Evolutionary conservation across 176 grass and related monocot species (phyloP).

Genomic region (Carex scoparia): DNA sequence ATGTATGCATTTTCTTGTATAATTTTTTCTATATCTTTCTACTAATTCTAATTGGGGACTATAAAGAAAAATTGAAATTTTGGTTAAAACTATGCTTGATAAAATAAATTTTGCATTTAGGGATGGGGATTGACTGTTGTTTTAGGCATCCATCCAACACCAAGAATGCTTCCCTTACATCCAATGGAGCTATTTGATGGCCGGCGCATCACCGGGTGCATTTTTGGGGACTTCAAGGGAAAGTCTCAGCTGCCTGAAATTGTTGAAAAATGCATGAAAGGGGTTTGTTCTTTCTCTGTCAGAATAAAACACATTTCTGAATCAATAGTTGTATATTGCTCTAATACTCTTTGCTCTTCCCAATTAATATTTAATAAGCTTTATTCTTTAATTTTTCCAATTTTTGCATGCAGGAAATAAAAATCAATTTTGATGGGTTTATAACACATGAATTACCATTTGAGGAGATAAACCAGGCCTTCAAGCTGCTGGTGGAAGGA

Average conservation of each 20-base stretch:
- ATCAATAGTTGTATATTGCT: neutral
- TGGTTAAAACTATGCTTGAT: neutral
- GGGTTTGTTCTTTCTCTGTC: constrained; percentile 30
- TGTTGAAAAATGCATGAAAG: constrained; percentile 56
- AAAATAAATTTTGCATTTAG: constrained; percentile 24
- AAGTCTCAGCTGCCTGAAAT: constrained; percentile 68
- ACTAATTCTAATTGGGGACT: neutral
- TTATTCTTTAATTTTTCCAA: neutral
- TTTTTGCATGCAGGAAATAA: constrained; percentile 41
- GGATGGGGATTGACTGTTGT: constrained; percentile 81
- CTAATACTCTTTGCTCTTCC: neutral
- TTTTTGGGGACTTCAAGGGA: constrained; percentile 80
- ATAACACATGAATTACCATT: constrained; percentile 87
- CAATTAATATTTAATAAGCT: neutral
- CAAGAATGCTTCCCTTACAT: constrained; percentile 69
- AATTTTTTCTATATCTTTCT: neutral
- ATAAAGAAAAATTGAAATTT: neutral
- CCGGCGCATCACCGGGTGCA: constrained; percentile 47
- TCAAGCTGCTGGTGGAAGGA: constrained; percentile 60
- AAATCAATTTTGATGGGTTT: constrained; percentile 76
- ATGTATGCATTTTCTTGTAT: constrained; percentile 24
- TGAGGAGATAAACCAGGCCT: constrained; percentile 66
- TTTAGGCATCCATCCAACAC: constrained; percentile 66
- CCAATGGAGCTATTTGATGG: constrained; percentile 90
- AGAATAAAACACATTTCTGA: neutral